phyloP scores from a whole-genome alignment of 2,329 filamentous ascomycete genomes.

The Clonostachys solani region DNA sequence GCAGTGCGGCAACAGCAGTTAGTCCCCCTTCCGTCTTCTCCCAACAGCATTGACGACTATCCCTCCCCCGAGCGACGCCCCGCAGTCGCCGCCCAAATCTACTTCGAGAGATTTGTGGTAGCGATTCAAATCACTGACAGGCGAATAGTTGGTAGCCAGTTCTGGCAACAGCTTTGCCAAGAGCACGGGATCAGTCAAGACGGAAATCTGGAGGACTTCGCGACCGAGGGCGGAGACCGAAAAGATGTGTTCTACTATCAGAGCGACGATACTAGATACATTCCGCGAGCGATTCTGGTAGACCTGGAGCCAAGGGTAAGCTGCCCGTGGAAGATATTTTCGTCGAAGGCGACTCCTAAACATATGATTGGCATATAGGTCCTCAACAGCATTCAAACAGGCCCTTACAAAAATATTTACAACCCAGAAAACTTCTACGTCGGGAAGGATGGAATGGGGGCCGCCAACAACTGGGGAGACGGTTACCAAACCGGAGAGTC shows the following conservation, averaged over 20 bases:
- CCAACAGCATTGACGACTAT: background rate
- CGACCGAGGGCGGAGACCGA: conserved; percentile 93
- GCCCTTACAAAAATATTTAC: conserved; percentile 97
- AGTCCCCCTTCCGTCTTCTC: conserved; percentile 33
- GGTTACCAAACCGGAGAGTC: conserved; percentile 90
- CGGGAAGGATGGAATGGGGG: conserved; percentile 87
- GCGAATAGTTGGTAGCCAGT: conserved; percentile 86
- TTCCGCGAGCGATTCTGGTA: conserved; percentile 90
- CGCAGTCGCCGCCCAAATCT: no score
- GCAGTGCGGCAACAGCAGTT: conserved; percentile 99
- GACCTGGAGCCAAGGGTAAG: conserved; percentile 85
- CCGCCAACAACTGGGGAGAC: conserved; percentile 97
- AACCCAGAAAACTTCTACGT: conserved; percentile 99
- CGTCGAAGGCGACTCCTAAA: background rate
- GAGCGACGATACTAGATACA: conserved; percentile 98
- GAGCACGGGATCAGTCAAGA: conserved; percentile 98
- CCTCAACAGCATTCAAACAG: conserved; percentile 87
- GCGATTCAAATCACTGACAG: conserved; percentile 23
- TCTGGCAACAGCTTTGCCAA: conserved; percentile 98
- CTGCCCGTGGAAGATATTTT: background rate
- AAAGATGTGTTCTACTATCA: conserved; percentile 99
- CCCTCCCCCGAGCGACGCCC: no score
- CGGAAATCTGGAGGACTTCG: conserved; percentile 95
- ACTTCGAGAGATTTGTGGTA: no score
- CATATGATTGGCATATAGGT: conserved; percentile 41